phyloP scores from a whole-genome alignment of 129 eudicot species.

The Pittosporum tobira region DNA sequence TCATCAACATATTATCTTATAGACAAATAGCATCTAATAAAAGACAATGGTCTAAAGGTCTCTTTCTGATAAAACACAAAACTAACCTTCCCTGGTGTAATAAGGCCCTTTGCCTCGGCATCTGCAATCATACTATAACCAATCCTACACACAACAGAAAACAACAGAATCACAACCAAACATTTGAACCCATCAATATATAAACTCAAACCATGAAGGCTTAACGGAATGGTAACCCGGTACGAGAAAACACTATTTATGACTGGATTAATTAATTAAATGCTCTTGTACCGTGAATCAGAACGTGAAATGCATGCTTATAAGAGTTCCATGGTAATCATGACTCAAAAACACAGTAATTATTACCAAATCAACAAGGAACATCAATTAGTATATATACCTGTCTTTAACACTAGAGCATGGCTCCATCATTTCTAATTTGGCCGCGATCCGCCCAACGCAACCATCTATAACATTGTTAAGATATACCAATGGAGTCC shows the following conservation, averaged over 20 bases:
- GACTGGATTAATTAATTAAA: too few species aligned
- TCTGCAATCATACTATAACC: slow-evolving; percentile 95
- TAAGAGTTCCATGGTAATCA: too few species aligned
- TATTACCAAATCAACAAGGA: neutral
- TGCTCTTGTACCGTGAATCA: too few species aligned
- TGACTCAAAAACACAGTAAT: neutral
- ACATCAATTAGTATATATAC: slow-evolving; percentile 16
- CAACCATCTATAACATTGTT: slow-evolving; percentile 73
- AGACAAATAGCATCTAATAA: neutral
- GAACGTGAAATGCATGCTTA: too few species aligned
- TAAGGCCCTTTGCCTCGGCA: slow-evolving; percentile 80
- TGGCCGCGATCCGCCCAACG: slow-evolving; percentile 71
- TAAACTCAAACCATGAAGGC: too few species aligned
- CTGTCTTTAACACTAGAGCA: slow-evolving; percentile 93
- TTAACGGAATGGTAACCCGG: too few species aligned
- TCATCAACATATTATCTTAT: neutral
- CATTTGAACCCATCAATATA: neutral
- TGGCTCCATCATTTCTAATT: slow-evolving; percentile 81
- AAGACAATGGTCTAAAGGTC: too few species aligned
- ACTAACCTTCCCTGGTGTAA: slow-evolving; percentile 82
- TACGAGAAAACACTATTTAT: too few species aligned
- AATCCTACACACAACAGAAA: slow-evolving; percentile 46
- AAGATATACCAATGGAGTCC: slow-evolving; percentile 71
- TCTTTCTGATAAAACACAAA: neutral
- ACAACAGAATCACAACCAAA: neutral